Evolutionary conservation across 345 rosid species (phyloP).

Genomic region (Brassica cretica): DNA sequence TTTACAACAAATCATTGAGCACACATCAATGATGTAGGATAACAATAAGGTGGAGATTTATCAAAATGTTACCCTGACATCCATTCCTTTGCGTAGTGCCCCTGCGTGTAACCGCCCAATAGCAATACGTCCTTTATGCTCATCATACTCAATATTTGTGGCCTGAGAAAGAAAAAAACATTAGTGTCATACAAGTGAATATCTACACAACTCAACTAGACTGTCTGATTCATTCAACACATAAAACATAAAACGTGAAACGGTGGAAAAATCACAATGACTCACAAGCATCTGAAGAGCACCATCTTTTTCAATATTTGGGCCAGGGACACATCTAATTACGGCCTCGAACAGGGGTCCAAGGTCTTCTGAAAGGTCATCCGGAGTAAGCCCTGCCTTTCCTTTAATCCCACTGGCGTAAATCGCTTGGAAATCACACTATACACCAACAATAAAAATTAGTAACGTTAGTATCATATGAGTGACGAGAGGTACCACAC

Average conservation of each 20-base stretch:
- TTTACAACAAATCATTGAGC: constrained; percentile 11
- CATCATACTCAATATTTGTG: constrained; percentile 92
- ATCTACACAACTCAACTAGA: background rate
- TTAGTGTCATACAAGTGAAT: constrained; percentile 2
- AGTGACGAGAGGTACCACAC: background rate
- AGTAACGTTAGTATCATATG: constrained; percentile 9
- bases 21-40: constrained; percentile 4
- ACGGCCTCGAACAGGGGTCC: constrained; percentile 89
- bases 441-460: constrained; percentile 22
- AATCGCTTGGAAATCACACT: constrained; percentile 98
- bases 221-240: background rate
- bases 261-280: constrained; percentile 36
- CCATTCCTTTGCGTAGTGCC: constrained; percentile 75
- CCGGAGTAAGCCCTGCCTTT: constrained; percentile 88
- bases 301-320: constrained; percentile 82
- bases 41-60: constrained; percentile 9
- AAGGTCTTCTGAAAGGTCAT: constrained; percentile 81
- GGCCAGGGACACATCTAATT: constrained; percentile 97
- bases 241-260: no score
- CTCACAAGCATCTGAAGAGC: constrained; percentile 99
- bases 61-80: constrained; percentile 65
- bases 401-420: constrained; percentile 97
- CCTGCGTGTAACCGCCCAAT: constrained; percentile 98
- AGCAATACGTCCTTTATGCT: constrained; percentile 97
- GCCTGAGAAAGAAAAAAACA: constrained; percentile 45